Evolutionary conservation across 2,329 filamentous ascomycete species (phyloP), one percentile per base, ranked within the genome.

Genomic region (Colletotrichum lini): DNA sequence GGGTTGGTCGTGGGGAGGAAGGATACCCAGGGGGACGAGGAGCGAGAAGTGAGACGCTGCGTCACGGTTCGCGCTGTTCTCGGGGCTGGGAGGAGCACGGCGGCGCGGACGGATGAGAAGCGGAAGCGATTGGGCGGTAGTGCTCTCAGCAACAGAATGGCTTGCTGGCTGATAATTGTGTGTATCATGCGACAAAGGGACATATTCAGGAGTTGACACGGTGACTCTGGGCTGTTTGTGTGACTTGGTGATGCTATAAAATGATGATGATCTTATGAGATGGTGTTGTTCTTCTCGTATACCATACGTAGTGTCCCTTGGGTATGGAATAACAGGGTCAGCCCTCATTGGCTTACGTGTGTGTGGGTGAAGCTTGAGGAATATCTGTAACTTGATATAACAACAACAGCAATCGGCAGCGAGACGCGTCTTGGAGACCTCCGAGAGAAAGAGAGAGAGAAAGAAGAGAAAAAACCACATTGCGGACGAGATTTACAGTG

Each of bases 1-100:
- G 13, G 40, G 58, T 21, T 35, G 44, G 49, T 54, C 62, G 57
- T 63, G 53, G 40, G 59, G 65, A 72, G 44, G 65, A 68, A 40
- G 58, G 35, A 72, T 72, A 69, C 59, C 65, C 69, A 60, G 65
- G 35, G 2, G 35, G 9, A 10, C 10, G 9, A 38, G 44, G 23
- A 42, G 45, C 30, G 26, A 21, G 30, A 12, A 54, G 40, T 21
- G 7, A 4, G 23, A 44, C 35, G 54, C 13, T 18, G 38, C 54
- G 35, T 56, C 10, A 18, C 35, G 54, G 35, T 8, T 52, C 10
- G 10, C 16, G 16, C 42, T 45, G 23, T 23, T 56, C 15, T 30
- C 15, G 18, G n/a, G 16, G 4, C 35, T 38, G 15, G 2, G 49
- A 45, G 40, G 13, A 21, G 16, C 26, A 10, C 13, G 9, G 9